These are phyloP conservation scores for Saccharomycopsis javanensis DNA, from an alignment of 805 yeast species.

Conservation along the genomic window DNA sequence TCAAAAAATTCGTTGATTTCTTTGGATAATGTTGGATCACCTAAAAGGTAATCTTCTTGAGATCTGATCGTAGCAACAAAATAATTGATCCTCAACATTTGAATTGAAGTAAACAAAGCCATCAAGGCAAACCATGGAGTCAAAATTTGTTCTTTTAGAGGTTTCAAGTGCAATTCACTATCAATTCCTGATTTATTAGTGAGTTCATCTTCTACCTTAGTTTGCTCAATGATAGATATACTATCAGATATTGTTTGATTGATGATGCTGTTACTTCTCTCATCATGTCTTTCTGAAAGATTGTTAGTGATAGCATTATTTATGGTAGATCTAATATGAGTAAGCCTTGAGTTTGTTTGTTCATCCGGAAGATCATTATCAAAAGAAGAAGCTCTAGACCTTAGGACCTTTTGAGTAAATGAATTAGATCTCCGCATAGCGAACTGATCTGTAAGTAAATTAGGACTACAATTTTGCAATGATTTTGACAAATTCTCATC, in stretches of 20 bases:
- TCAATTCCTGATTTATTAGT: slow-evolving; percentile 14
- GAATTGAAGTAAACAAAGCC: slow-evolving; percentile 71
- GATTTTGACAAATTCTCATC: slow-evolving; percentile 15
- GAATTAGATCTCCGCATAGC: slow-evolving; percentile 16
- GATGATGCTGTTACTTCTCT: neutral
- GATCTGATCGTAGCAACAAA: slow-evolving; percentile 83
- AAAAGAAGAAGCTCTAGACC: slow-evolving; percentile 11
- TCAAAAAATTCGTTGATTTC: slow-evolving; percentile 69
- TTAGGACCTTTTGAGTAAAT: slow-evolving; percentile 15
- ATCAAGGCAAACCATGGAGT: slow-evolving; percentile 73
- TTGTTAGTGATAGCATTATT: slow-evolving; percentile 8
- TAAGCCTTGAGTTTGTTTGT: slow-evolving; percentile 1
- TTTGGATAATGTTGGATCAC: slow-evolving; percentile 40
- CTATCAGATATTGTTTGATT: slow-evolving; percentile 11
- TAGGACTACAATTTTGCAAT: slow-evolving; percentile 4
- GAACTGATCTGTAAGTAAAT: slow-evolving; percentile 17
- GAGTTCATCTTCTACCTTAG: slow-evolving; percentile 10
- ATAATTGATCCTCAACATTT: slow-evolving; percentile 86
- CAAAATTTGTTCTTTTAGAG: slow-evolving; percentile 30
- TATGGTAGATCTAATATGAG: slow-evolving; percentile 6
- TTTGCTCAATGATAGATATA: slow-evolving; percentile 15
- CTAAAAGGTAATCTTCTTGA: slow-evolving; percentile 68
- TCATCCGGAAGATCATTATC: neutral
- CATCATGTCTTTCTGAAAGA: neutral
- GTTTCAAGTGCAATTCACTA: slow-evolving; percentile 11